A percentile compares a stretch with the other conserved stretches of the same genome.
These are phyloP conservation scores for Neofusicoccum kwambonambiense DNA, from an alignment of 2,329 filamentous ascomycete genomes.

Conservation along the genomic window DNA sequence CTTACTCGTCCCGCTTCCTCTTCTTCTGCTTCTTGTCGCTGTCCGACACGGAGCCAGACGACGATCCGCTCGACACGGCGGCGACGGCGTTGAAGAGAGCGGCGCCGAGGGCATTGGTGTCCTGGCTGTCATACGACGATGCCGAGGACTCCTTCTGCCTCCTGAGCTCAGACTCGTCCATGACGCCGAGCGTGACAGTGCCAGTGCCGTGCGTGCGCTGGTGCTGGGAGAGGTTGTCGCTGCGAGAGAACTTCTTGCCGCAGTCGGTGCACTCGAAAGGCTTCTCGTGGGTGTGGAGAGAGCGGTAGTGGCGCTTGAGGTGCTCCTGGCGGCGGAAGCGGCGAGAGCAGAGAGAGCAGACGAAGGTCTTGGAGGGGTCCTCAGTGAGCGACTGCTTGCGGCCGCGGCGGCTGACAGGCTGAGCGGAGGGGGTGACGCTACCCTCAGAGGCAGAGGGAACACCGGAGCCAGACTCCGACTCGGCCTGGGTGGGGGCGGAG, in stretches of 20 bases:
- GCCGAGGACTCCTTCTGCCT: conserved; percentile 20
- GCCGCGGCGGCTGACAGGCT: conserved; percentile 80
- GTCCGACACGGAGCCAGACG: conserved; percentile 36
- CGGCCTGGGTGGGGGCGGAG: conserved; percentile 32
- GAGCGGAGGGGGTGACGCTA: conserved; percentile 30
- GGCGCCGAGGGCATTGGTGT: conserved; percentile 38
- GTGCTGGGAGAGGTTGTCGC: conserved; percentile 95
- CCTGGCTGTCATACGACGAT: conserved; percentile 34
- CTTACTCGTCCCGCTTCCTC: conserved; percentile 69
- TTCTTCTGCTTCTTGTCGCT: conserved; percentile 50
- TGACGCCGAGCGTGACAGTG: conserved; percentile 85
- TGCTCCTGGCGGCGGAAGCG: conserved; percentile 98
- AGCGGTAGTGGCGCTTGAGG: conserved; percentile 96
- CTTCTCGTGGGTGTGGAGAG: conserved; percentile 97
- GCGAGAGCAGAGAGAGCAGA: conserved; percentile 93
- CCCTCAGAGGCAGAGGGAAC: conserved; percentile 47
- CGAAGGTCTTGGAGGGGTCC: conserved; percentile 96
- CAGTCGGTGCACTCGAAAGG: conserved; percentile 97
- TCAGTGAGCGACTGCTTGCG: conserved; percentile 98
- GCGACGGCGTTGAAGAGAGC: conserved; percentile 40
- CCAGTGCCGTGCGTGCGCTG: conserved; percentile 89
- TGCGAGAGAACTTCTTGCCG: conserved; percentile 98
- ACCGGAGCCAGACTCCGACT: conserved; percentile 44
- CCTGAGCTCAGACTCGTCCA: conserved; percentile 65
- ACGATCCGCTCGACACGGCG: conserved; percentile 28